These are phyloP conservation scores for Lasiodiplodia sp. DNA, from an alignment of 2,329 filamentous ascomycete species.

Conservation along the genomic window DNA sequence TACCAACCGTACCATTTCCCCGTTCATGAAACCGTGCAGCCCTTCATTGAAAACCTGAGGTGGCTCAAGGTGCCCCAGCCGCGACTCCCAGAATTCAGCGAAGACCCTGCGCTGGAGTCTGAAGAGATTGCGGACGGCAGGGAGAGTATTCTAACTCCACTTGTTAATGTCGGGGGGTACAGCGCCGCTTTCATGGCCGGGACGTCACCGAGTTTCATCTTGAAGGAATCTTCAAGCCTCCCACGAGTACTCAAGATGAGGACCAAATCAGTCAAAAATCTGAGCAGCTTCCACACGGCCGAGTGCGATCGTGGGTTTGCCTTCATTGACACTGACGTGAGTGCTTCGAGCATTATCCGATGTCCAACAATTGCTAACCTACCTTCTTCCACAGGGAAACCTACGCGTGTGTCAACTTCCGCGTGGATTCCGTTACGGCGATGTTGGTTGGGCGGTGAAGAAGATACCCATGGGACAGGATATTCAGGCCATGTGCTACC, in stretches of 20 bases:
- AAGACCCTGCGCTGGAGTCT: conserved; percentile 57
- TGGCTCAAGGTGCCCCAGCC: conserved; percentile 80
- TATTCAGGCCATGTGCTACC: conserved; percentile 77
- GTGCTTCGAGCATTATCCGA: conserved; percentile 22
- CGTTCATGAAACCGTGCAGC: conserved; percentile 45
- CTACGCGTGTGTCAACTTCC: conserved; percentile 79
- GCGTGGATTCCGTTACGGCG: conserved; percentile 69
- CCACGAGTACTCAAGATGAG: conserved; percentile 79
- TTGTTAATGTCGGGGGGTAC: conserved; percentile 76
- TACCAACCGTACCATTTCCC: conserved; percentile 75
- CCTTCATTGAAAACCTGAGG: conserved; percentile 66
- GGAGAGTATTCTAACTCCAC: conserved; percentile 61
- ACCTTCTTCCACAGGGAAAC: conserved; percentile 59
- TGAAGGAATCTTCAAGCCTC: conserved; percentile 79
- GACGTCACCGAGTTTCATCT: conserved; percentile 77
- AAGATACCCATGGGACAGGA: conserved; percentile 76
- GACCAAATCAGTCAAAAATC: conserved; percentile 70
- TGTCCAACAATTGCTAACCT: conserved; percentile 29
- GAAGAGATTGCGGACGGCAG: conserved; percentile 57
- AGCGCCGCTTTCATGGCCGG: conserved; percentile 85
- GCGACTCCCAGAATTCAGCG: conserved; percentile 66
- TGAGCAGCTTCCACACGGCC: conserved; percentile 79
- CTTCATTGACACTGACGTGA: conserved; percentile 71
- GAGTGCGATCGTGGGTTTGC: conserved; percentile 84
- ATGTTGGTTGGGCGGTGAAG: conserved; percentile 77